A percentile compares a stretch with the other conserved stretches of the same genome.
phyloP scores from a whole-genome alignment of 2,329 filamentous ascomycete species.

The Colletotrichum trifolii region DNA sequence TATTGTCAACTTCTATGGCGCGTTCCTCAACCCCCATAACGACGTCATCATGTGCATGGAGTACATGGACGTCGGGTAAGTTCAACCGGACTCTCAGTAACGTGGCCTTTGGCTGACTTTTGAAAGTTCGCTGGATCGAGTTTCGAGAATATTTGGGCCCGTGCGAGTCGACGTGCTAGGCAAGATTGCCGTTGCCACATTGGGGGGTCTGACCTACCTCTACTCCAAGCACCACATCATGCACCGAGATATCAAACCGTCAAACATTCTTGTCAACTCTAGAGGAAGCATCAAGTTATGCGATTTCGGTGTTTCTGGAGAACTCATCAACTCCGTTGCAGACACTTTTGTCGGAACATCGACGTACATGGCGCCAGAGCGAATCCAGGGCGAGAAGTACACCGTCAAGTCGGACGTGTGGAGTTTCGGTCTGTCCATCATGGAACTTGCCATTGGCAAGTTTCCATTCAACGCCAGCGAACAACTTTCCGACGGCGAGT shows the following conservation, averaged over 20 bases:
- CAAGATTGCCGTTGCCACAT: conserved; percentile 95
- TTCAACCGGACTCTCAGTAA: conserved; percentile 33
- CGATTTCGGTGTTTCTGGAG: conserved; percentile 98
- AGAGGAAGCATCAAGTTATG: conserved; percentile 95
- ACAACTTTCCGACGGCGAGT: conserved; percentile 77
- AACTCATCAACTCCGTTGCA: conserved; percentile 96
- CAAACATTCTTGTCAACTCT: conserved; percentile 96
- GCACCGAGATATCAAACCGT: conserved; percentile 99
- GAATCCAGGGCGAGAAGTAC: conserved; percentile 96
- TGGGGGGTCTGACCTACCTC: conserved; percentile 93
- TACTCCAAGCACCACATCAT: conserved; percentile 97
- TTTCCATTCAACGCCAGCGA: conserved; percentile 90
- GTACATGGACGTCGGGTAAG: conserved; percentile 98
- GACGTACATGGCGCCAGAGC: conserved; percentile 98
- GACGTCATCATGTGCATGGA: conserved; percentile 99
- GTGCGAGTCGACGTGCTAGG: conserved; percentile 95
- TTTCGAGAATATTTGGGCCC: conserved; percentile 94
- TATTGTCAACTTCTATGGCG: conserved; percentile 98
- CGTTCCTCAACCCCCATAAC: conserved; percentile 94
- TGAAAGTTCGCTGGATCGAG: conserved; percentile 85
- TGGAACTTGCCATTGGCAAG: conserved; percentile 97
- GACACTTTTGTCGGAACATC: conserved; percentile 99
- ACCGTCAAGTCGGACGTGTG: conserved; percentile 99
- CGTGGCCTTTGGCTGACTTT: conserved; percentile 35
- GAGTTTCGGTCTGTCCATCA: conserved; percentile 95